Conservation (phyloP, 441 rosid genomes). For the Jatropha podagrica region DNA sequence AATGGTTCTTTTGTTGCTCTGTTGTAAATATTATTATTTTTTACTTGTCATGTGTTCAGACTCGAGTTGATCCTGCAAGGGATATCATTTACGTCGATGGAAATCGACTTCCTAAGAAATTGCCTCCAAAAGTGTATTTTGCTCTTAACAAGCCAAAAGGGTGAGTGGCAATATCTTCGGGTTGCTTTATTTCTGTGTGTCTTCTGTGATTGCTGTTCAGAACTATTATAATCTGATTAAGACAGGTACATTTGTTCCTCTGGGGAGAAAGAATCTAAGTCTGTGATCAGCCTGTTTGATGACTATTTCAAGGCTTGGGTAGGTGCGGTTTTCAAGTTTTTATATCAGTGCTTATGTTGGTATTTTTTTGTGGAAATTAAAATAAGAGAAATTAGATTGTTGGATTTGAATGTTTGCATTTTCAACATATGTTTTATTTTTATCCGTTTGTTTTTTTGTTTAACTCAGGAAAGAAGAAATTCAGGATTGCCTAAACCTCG, state of each 20-base stretch:
- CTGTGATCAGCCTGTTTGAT: constrained; percentile 65
- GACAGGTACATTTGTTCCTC: constrained; percentile 90
- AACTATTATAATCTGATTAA: constrained; percentile 20
- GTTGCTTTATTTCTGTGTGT: background rate
- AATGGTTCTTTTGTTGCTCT: background rate
- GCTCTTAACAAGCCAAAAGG: constrained; percentile 97
- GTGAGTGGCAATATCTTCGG: constrained; percentile 39
- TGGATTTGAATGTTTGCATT: background rate
- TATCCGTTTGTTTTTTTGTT: constrained; percentile 18
- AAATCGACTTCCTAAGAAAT: constrained; percentile 75
- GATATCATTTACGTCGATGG: constrained; percentile 88
- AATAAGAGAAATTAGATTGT: background rate
- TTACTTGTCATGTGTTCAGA: constrained; percentile 42
- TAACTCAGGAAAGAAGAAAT: constrained; percentile 56
- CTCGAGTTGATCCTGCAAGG: constrained; percentile 79
- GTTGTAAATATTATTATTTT: background rate
- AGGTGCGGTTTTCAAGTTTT: constrained; percentile 22
- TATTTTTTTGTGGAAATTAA: background rate
- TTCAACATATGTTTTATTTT: background rate
- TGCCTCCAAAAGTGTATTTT: constrained; percentile 86
- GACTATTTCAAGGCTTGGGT: constrained; percentile 78
- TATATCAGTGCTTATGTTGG: background rate
- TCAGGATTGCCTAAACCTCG: constrained; percentile 80
- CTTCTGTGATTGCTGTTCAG: background rate
- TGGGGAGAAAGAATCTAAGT: constrained; percentile 74